Conservation (phyloP, 768 basidiomycete species). For the Lactifluus pinguis region DNA sequence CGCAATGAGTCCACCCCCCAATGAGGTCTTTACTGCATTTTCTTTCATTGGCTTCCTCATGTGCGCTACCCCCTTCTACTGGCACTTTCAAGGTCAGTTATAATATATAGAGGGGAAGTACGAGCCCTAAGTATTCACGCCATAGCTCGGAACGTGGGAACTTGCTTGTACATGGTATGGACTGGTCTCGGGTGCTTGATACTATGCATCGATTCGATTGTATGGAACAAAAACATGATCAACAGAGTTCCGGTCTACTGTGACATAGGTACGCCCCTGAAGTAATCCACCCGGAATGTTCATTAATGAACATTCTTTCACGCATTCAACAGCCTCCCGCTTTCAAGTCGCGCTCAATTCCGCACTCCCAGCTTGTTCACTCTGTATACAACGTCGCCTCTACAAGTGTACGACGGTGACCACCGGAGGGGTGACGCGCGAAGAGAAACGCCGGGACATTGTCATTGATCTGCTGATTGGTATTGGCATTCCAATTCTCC, state of each 20-base stretch:
- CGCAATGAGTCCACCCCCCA: slow-evolving; percentile 5
- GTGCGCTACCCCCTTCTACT: slow-evolving; percentile 42
- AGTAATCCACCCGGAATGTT: no score
- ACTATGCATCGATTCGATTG: slow-evolving; percentile 53
- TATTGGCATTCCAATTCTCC: slow-evolving; percentile 15
- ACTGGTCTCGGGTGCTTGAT: slow-evolving; percentile 47
- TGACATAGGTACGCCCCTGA: slow-evolving; percentile 39
- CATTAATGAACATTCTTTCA: not conserved
- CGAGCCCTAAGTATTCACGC: not conserved
- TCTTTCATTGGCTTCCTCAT: slow-evolving; percentile 41
- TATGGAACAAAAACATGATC: slow-evolving; percentile 56
- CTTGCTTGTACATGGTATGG: slow-evolving; percentile 68
- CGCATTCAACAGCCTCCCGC: slow-evolving; percentile 28
- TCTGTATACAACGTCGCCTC: slow-evolving; percentile 43
- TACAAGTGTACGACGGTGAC: slow-evolving; percentile 34
- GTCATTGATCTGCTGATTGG: slow-evolving; percentile 28
- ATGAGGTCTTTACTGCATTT: slow-evolving; percentile 25
- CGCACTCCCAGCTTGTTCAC: slow-evolving; percentile 31
- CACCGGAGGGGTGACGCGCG: slow-evolving; percentile 25
- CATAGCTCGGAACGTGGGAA: slow-evolving; percentile 60
- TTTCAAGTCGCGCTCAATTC: slow-evolving; percentile 29
- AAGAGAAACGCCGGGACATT: slow-evolving; percentile 26
- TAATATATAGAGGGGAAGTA: not conserved
- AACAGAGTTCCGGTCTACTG: slow-evolving; percentile 42
- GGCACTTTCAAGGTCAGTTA: slow-evolving; percentile 41